phyloP scores from a whole-genome alignment of 2,329 filamentous ascomycete species.

The Pyricularia pennisetigena region DNA sequence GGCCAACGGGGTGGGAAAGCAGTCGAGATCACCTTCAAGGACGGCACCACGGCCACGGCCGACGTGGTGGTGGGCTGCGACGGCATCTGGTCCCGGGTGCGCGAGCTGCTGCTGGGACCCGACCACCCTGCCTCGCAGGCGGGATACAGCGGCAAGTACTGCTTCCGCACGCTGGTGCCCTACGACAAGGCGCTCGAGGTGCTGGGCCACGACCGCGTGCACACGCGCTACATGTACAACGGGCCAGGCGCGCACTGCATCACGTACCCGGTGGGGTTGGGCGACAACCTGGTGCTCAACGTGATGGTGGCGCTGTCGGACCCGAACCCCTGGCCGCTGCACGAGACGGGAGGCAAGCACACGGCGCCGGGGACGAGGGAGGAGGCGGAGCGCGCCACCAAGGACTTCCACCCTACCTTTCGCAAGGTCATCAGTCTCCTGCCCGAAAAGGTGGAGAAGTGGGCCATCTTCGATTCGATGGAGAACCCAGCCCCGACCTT shows the following conservation, averaged over 20 bases:
- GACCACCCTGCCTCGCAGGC: slow-evolving; percentile 32
- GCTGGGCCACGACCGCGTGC: slow-evolving; percentile 38
- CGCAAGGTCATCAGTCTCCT: slow-evolving; percentile 30
- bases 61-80: slow-evolving; percentile 49
- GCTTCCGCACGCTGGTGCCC: slow-evolving; percentile 51
- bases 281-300: slow-evolving; percentile 41
- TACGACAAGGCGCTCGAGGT: slow-evolving; percentile 42
- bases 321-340: slow-evolving; percentile 10
- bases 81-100: slow-evolving; percentile 49
- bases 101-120: slow-evolving; percentile 40
- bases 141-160: slow-evolving; percentile 47
- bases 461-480: slow-evolving; percentile 43
- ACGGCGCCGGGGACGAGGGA: slow-evolving; percentile 25
- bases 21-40: slow-evolving; percentile 3
- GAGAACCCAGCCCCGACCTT: slow-evolving; percentile 36
- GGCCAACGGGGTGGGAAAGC: too few relatives aligned
- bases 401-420: slow-evolving; percentile 28
- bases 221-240: slow-evolving; percentile 43
- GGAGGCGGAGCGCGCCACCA: slow-evolving; percentile 29
- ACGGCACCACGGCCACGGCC: slow-evolving; percentile 14
- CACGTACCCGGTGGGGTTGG: slow-evolving; percentile 51
- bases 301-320: slow-evolving; percentile 36
- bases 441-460: slow-evolving; percentile 38
- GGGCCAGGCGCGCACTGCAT: slow-evolving; percentile 48
- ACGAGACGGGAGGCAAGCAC: slow-evolving; percentile 14